Evolutionary conservation across 1,284 basidiomycete genomes (phyloP).

Genomic region (Rhodotorula sp.): DNA sequence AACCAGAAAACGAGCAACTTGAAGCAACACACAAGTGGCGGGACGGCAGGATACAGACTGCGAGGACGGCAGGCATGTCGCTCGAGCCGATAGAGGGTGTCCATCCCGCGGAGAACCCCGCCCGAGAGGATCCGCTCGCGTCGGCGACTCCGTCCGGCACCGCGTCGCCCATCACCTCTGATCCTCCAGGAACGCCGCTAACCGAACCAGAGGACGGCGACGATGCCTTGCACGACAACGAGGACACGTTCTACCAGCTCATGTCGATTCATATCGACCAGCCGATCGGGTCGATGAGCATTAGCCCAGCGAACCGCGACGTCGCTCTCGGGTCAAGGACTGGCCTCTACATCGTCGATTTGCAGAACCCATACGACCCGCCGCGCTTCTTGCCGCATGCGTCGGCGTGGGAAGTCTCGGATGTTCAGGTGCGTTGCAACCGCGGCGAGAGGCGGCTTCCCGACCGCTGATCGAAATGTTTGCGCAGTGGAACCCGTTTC

Average conservation of each 20-base stretch:
- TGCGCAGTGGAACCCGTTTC: slow-evolving; percentile 86
- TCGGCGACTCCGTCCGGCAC: too few relatives aligned
- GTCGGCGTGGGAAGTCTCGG: slow-evolving; percentile 95
- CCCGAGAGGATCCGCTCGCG: too few relatives aligned
- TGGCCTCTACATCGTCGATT: slow-evolving; percentile 94
- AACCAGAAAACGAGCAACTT: too few relatives aligned
- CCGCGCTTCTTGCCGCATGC: slow-evolving; percentile 93
- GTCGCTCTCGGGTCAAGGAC: slow-evolving; percentile 63
- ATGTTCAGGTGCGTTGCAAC: slow-evolving; percentile 27
- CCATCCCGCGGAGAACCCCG: too few relatives aligned
- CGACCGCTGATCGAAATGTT: neutral
- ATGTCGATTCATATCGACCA: slow-evolving; percentile 49
- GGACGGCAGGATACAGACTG: too few relatives aligned
- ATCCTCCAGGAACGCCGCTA: neutral
- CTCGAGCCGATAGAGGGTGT: too few relatives aligned
- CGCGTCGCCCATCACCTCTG: neutral
- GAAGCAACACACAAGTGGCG: too few relatives aligned
- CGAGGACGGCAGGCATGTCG: too few relatives aligned
- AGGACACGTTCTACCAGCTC: slow-evolving; percentile 30
- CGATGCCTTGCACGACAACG: slow-evolving; percentile 6
- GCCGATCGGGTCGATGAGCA: slow-evolving; percentile 54
- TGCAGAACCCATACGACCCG: slow-evolving; percentile 79
- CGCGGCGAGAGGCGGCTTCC: neutral
- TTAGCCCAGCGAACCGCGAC: slow-evolving; percentile 67
- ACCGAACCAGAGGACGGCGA: neutral